Evolutionary conservation across 2,329 filamentous ascomycete species (phyloP), one percentile per base, ranked within the genome.

Genomic region (Ophiostoma sp.): DNA sequence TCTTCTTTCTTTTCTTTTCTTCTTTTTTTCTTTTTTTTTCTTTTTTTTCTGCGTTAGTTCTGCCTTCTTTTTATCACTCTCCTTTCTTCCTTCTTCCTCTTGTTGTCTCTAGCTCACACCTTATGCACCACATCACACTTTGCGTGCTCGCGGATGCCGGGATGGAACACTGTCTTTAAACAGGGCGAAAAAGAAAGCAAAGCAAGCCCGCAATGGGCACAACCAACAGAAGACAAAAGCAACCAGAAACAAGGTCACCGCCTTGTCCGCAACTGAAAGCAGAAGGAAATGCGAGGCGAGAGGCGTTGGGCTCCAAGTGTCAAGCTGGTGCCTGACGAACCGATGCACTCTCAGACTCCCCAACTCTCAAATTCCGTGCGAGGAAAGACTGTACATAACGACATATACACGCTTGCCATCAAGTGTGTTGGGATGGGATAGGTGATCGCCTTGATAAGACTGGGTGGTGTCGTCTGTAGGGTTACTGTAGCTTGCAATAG

Each of bases 91-190:
- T 44, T 40, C n/a, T 67, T 11, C 27, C 27, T 27, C 27, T 27
- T 27, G 27, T 27, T 27, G 12, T 52, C 41, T 52, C 36, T 52
- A 14, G 42, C 1, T 47, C 44, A 27, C 44, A 47, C 44, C 14
- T 62, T 62, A 41, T 62, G 58, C 27, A 27, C 27, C 38, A 27
- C 49, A 55, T 55, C 49, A 55, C 27, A 27, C 27, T 27, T 55
- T 55, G 27, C 60, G 60, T 63, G 60, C 60, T 42, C 40, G 60
- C 55, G 60, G 60, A 42, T 42, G 40, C 60, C 60, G 60, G 60
- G 40, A 63, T 42, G 60, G 60, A 41, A 42, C 38, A 42, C n/a
- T 42, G 38, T 18, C 27, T 27, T 27, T 42, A 62, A 40, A 42
- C 12, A 66, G 36, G 18, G 42, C 38, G 45, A 18, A 40, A 47